These are phyloP conservation scores for Zea luxurians DNA, from an alignment of 176 grass and related monocot genomes.

Conservation along the genomic window DNA sequence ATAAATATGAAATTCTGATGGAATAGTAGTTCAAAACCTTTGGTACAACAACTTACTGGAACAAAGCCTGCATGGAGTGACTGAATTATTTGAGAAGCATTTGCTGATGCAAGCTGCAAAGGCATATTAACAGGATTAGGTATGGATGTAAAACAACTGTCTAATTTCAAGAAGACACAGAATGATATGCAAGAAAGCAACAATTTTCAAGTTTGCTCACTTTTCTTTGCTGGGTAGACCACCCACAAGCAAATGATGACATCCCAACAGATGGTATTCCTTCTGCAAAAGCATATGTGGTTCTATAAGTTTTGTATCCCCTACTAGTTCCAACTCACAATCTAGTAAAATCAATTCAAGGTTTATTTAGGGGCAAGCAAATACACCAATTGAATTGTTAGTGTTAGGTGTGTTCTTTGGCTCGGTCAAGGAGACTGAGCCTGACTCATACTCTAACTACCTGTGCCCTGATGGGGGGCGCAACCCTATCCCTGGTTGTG, in stretches of 20 bases:
- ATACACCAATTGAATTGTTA: background rate
- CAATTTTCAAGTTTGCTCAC: constrained; percentile 45
- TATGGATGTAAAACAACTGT: constrained; percentile 19
- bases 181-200: constrained; percentile 32
- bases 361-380: constrained; percentile 10
- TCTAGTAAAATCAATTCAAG: constrained; percentile 23
- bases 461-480: too few species aligned
- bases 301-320: background rate
- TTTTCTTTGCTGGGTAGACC: constrained; percentile 82
- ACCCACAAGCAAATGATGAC: constrained; percentile 95
- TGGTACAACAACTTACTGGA: constrained; percentile 60
- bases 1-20: background rate
- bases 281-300: constrained; percentile 59
- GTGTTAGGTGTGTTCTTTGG: background rate
- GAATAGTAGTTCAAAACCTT: constrained; percentile 20
- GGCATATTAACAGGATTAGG: constrained; percentile 10
- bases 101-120: constrained; percentile 70
- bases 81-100: constrained; percentile 68
- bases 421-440: too few species aligned
- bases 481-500: too few species aligned
- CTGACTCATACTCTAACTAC: too few species aligned
- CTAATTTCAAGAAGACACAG: background rate
- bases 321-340: constrained; percentile 10
- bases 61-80: constrained; percentile 79
- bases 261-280: constrained; percentile 96